These are phyloP conservation scores for Thalassiosira mediterranea DNA, from an alignment of 352 stramenopile species.

Conservation along the genomic window DNA sequence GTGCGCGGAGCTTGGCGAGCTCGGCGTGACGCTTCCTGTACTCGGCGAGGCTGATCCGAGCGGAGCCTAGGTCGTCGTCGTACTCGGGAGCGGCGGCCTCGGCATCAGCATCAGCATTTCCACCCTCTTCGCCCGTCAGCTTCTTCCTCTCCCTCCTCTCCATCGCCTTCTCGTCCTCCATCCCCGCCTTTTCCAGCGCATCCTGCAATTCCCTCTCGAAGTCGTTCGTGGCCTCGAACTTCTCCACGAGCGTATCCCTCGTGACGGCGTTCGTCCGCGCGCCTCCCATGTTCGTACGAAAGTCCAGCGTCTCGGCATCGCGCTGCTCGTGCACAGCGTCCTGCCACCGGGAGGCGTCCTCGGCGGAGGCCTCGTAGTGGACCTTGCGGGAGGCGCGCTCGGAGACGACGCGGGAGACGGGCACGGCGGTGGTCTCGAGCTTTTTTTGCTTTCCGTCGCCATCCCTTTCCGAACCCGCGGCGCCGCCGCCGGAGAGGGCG, in stretches of 20 bases:
- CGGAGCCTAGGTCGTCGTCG: slow-evolving; percentile 77
- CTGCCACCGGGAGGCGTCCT: slow-evolving; percentile 90
- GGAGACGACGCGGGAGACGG: slow-evolving; percentile 86
- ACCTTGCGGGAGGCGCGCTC: slow-evolving; percentile 89
- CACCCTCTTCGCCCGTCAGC: slow-evolving; percentile 21
- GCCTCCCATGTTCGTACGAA: slow-evolving; percentile 88
- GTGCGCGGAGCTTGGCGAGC: slow-evolving; percentile 93
- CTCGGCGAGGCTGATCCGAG: slow-evolving; percentile 79
- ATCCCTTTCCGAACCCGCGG: slow-evolving; percentile 13
- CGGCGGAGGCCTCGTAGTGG: slow-evolving; percentile 88
- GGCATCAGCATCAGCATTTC: slow-evolving; percentile 30
- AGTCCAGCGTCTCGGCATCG: slow-evolving; percentile 93
- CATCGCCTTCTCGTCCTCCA: slow-evolving; percentile 80
- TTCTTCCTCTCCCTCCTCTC: slow-evolving; percentile 45
- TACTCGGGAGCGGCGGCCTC: slow-evolving; percentile 39
- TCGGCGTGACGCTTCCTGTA: slow-evolving; percentile 87
- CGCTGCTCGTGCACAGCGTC: slow-evolving; percentile 90
- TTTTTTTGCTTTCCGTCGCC: slow-evolving; percentile 37
- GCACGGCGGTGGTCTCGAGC: slow-evolving; percentile 69
- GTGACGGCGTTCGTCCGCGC: slow-evolving; percentile 66
- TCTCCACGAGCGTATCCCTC: slow-evolving; percentile 88
- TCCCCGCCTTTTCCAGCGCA: slow-evolving; percentile 86
- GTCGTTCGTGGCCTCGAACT: slow-evolving; percentile 91
- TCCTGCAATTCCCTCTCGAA: slow-evolving; percentile 84
- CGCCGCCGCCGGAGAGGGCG: slow-evolving; percentile 32